phyloP scores from a whole-genome alignment of 345 rosid species.

The Boechera divaricarpa region DNA sequence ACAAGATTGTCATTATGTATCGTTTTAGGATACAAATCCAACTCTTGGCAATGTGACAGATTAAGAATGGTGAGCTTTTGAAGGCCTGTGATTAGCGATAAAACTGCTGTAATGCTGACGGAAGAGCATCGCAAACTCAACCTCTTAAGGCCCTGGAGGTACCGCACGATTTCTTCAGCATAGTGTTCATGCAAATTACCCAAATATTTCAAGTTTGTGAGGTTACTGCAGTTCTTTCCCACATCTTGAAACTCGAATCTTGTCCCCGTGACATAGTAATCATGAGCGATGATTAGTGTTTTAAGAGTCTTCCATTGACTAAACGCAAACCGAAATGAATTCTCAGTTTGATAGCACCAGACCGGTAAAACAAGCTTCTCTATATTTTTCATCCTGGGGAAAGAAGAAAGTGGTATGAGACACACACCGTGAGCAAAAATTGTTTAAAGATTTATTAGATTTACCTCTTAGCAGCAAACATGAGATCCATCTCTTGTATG shows the following conservation, averaged over 20 bases:
- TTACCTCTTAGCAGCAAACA: constrained; percentile 22
- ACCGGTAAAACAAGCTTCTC: not conserved
- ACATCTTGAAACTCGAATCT: not conserved
- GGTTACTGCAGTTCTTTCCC: not conserved
- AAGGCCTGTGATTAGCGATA: not conserved
- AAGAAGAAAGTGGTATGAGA: not conserved
- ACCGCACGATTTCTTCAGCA: not conserved
- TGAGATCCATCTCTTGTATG: not conserved
- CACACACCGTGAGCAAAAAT: too few species aligned
- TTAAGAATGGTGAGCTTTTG: constrained; percentile 12
- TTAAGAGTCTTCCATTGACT: constrained; percentile 24
- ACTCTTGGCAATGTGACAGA: constrained; percentile 16
- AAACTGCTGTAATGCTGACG: not conserved
- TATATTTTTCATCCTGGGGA: not conserved
- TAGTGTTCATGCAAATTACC: not conserved
- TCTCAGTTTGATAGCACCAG: not conserved
- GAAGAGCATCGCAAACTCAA: constrained; percentile 19
- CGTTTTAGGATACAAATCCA: not conserved
- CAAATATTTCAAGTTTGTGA: constrained; percentile 11
- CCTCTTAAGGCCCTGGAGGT: constrained; percentile 19
- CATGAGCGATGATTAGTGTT: not conserved
- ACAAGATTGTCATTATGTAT: not conserved
- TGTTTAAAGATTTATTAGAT: not conserved
- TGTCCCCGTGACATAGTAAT: not conserved
- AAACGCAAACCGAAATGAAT: not conserved